Evolutionary conservation across 139 green algal species (phyloP).

Genomic region (Pycnococcus provasolii): DNA sequence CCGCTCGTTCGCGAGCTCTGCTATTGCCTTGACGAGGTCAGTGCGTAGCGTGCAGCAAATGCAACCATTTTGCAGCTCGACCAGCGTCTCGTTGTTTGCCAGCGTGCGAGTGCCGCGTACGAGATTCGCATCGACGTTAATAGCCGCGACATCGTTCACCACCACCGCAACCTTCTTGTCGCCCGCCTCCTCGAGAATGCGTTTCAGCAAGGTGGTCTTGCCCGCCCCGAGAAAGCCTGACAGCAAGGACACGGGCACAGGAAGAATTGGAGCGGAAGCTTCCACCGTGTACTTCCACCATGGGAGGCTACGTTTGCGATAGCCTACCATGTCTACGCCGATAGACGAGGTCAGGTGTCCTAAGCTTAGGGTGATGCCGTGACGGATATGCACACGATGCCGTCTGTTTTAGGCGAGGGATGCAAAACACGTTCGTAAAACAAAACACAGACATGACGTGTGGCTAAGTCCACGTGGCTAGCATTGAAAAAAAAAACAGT

Average conservation of each 20-base stretch:
- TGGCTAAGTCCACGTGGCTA: too few species aligned
- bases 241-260: constrained; percentile 16
- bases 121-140: constrained; percentile 68
- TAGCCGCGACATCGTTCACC: constrained; percentile 71
- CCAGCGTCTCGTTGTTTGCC: constrained; percentile 16
- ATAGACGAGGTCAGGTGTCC: too few species aligned
- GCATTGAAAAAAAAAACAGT: too few species aligned
- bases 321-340: too few species aligned
- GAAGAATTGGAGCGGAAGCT: too few species aligned
- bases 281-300: too few species aligned
- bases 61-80: constrained; percentile 64
- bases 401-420: too few species aligned
- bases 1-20: constrained; percentile 28
- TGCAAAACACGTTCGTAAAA: too few species aligned
- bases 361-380: too few species aligned
- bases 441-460: too few species aligned
- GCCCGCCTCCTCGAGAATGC: constrained; percentile 47
- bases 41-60: constrained; percentile 68
- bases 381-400: too few species aligned
- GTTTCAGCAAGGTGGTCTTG: constrained; percentile 64
- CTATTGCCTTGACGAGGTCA: constrained; percentile 54
- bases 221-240: constrained; percentile 25
- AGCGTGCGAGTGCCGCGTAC: constrained; percentile 15
- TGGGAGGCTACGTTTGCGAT: too few species aligned
- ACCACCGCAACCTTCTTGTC: constrained; percentile 46